Conservation (phyloP, 2,329 filamentous ascomycete species). For the Botrytis elliptica region DNA sequence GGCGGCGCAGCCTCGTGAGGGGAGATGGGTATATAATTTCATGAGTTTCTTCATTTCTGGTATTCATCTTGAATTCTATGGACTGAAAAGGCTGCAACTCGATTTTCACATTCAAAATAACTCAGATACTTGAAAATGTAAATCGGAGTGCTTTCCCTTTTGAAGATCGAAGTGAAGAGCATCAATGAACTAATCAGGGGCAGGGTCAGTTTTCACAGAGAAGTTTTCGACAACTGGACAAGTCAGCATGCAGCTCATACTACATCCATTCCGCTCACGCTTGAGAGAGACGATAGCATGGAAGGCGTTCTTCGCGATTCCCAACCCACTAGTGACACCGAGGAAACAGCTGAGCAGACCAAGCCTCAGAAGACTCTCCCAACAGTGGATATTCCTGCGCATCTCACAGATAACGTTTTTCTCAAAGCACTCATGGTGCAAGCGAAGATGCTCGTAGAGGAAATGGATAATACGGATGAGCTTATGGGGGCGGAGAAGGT, state of each 20-base stretch:
- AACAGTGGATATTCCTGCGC: slow-evolving; percentile 27
- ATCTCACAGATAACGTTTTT: slow-evolving; percentile 28
- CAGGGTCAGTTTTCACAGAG: too few relatives aligned
- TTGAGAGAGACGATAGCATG: slow-evolving; percentile 20
- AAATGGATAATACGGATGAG: slow-evolving; percentile 34
- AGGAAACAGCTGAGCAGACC: slow-evolving; percentile 19
- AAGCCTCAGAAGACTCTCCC: slow-evolving; percentile 19
- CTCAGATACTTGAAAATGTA: too few relatives aligned
- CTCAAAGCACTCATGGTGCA: slow-evolving; percentile 30
- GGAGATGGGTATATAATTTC: background rate
- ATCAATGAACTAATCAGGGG: too few relatives aligned
- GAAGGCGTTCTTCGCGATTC: background rate
- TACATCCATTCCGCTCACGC: slow-evolving; percentile 21
- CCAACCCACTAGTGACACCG: background rate
- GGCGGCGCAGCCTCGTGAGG: background rate
- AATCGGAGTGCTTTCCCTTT: too few relatives aligned
- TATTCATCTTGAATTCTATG: too few relatives aligned
- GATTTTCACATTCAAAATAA: too few relatives aligned
- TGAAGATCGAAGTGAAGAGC: too few relatives aligned
- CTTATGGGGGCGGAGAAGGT: background rate
- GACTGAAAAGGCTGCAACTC: too few relatives aligned
- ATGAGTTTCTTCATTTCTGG: too few relatives aligned
- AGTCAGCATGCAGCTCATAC: slow-evolving; percentile 15
- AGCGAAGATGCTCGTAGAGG: slow-evolving; percentile 30
- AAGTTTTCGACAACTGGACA: too few relatives aligned